These are phyloP conservation scores for Letharia lupina DNA, from an alignment of 495 filamentous ascomycete genomes.

Conservation along the genomic window DNA sequence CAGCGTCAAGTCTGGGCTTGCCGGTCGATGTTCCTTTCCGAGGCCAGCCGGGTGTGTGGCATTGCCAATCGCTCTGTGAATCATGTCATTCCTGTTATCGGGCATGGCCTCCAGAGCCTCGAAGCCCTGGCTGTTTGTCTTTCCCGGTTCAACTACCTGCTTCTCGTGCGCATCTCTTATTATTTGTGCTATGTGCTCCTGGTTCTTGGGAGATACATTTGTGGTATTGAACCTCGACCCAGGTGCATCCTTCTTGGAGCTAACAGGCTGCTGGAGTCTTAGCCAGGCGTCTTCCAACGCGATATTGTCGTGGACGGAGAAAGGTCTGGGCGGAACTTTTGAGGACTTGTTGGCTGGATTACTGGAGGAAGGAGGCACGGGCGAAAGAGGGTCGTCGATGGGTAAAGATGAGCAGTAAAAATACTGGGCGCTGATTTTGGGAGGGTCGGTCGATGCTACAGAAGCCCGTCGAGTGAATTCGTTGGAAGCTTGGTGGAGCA, in stretches of 20 bases:
- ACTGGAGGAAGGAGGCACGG: constrained; percentile 49
- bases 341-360: constrained; percentile 41
- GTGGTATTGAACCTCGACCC: neutral
- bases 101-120: neutral
- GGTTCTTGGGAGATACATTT: neutral
- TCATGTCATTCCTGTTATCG: neutral
- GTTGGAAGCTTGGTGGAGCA: constrained; percentile 37
- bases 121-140: constrained; percentile 3
- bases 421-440: constrained; percentile 58
- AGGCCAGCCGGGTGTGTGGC: neutral
- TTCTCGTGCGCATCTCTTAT: constrained; percentile 12
- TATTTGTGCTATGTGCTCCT: constrained; percentile 12
- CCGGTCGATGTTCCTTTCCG: neutral
- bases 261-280: constrained; percentile 36
- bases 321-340: constrained; percentile 61
- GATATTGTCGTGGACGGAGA: constrained; percentile 64
- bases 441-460: constrained; percentile 32
- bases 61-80: neutral
- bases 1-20: constrained; percentile 18
- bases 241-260: neutral
- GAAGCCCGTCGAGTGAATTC: constrained; percentile 27
- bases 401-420: constrained; percentile 71
- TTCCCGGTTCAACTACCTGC: neutral
- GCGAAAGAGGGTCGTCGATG: constrained; percentile 74
- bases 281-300: constrained; percentile 68